Base-by-base conservation (phyloP, 345 rosid species). In the Pistacia integerrima region DNA sequence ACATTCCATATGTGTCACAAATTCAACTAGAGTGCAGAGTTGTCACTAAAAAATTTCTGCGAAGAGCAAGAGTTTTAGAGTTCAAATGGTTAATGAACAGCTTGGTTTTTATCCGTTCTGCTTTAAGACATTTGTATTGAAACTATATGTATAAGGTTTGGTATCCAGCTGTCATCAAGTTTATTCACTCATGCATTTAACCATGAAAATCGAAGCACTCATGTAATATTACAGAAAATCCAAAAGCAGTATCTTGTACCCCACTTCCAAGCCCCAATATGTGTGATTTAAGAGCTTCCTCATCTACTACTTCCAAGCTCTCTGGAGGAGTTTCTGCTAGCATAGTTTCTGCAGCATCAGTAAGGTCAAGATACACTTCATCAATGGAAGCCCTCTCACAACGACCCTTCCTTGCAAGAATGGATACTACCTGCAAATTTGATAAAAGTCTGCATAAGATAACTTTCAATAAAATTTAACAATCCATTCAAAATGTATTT, bases 331-430 rank as follows among this genome's bases (percentile, higher is more conserved):
- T 62, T 81, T 85, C 85, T 28, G 88, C 85, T 12, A 95, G 87
- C 99, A 95, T 90, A 30, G 83, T 80, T 82, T 90, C 92, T 0
- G 97, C 92, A 64, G 98, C 88, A 72, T 90, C 88, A 28, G 97
- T 95, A 75, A 95, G 94, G 74, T 95, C 99, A 74, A 93, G 97
- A 81, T 93, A 95, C 67, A 95, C 99, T 87, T 95, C 98, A 85
- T 93, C 97, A 76, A 93, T 95, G 0, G 96, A 95, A 71, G 99
- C 97, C 75, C 97, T 91, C 84, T 95, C 97, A 59, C 99, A 93
- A 52, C 89, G 87, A 38, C 97, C 99, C 73, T 84, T 93, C 79
- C 86, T 80, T 3, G 99, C 83, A 76, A 95, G 90, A 84, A 95
- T 86, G 8, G 97, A 88, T 64, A 93, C 97, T 70, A 94, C 98